Evolutionary conservation across 2,329 filamentous ascomycete species (phyloP).

Genomic region (Esteya vermicola): DNA sequence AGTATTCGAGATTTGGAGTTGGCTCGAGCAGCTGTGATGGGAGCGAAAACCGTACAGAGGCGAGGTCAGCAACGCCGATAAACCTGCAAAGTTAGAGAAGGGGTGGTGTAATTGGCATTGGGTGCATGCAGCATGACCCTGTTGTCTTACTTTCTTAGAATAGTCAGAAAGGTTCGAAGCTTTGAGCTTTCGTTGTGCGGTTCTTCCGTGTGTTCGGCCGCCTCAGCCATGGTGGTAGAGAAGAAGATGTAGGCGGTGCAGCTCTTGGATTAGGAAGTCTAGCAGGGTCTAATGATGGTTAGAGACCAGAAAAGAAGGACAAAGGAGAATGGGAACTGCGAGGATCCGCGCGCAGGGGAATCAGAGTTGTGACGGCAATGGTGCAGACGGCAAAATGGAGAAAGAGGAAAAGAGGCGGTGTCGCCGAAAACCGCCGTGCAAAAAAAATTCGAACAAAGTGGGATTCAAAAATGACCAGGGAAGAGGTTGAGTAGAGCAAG

Average conservation of each 20-base stretch:
- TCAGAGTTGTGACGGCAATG: too few species aligned
- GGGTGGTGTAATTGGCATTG: too few species aligned
- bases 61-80: conserved; percentile 90
- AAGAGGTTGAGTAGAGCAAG: neutral
- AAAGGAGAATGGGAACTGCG: too few species aligned
- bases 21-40: conserved; percentile 92
- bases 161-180: conserved; percentile 74
- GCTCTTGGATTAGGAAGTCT: neutral
- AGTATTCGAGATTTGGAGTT: conserved; percentile 95
- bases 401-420: conserved; percentile 2
- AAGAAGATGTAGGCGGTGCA: neutral
- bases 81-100: conserved; percentile 43
- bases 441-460: neutral
- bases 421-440: neutral
- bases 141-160: conserved; percentile 66
- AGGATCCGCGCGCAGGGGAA: too few species aligned
- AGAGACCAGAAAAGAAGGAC: neutral
- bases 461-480: neutral
- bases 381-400: too few species aligned
- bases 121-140: too few species aligned
- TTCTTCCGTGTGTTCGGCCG: conserved; percentile 25
- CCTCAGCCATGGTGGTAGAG: conserved; percentile 7
- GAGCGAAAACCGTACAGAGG: conserved; percentile 87
- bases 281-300: neutral
- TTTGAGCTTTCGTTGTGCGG: conserved; percentile 67